Evolutionary conservation across 129 eudicot genomes (phyloP).

Genomic region (Centella asiatica): DNA sequence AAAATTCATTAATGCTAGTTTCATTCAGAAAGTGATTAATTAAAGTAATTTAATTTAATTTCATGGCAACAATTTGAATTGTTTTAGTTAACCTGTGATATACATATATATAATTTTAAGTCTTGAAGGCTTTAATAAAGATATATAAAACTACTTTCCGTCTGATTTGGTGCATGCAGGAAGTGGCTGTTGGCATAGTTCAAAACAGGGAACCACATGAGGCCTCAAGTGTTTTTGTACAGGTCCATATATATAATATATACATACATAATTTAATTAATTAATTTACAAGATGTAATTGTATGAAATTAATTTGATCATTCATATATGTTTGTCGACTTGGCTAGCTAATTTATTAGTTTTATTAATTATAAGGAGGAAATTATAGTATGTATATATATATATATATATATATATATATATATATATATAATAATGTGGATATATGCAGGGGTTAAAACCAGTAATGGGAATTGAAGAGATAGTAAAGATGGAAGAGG

Average conservation of each 20-base stretch:
- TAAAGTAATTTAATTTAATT: too few relatives aligned
- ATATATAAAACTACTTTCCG: too few relatives aligned
- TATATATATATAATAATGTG: neutral
- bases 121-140: too few relatives aligned
- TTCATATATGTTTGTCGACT: neutral
- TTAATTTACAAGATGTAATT: too few relatives aligned
- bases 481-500: constrained; percentile 11
- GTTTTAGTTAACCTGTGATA: too few relatives aligned
- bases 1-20: too few relatives aligned
- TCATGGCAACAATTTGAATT: too few relatives aligned
- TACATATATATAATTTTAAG: too few relatives aligned
- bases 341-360: constrained; percentile 4
- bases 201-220: constrained; percentile 39
- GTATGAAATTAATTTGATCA: neutral
- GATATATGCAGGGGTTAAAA: constrained; percentile 31
- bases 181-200: constrained; percentile 56
- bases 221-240: constrained; percentile 32
- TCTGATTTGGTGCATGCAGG: constrained; percentile 27
- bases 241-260: constrained; percentile 20
- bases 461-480: constrained; percentile 20
- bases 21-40: too few relatives aligned
- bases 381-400: neutral
- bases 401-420: neutral
- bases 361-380: neutral
- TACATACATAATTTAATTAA: too few relatives aligned